A percentile compares a stretch with the other conserved stretches of the same genome.
phyloP scores from a whole-genome alignment of 768 basidiomycete species.

The Leucogyrophana mollusca region DNA sequence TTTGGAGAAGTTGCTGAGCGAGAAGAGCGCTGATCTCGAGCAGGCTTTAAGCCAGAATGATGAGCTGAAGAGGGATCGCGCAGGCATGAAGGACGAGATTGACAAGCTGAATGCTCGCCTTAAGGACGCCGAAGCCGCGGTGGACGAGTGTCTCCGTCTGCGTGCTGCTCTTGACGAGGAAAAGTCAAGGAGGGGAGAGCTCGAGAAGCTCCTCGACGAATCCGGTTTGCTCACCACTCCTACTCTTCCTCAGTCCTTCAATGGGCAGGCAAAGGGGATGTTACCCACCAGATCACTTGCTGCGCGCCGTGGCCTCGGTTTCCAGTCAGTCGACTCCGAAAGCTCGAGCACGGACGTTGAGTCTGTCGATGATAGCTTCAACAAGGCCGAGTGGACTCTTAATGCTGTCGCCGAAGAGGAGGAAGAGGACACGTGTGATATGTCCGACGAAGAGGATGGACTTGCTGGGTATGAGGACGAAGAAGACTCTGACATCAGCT shows the following conservation, averaged over 20 bases:
- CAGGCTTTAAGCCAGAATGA: constrained; percentile 26
- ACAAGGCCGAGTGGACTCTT: constrained; percentile 45
- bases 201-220: constrained; percentile 54
- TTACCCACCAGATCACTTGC: constrained; percentile 22
- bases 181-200: constrained; percentile 38
- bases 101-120: constrained; percentile 28
- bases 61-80: constrained; percentile 23
- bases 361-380: constrained; percentile 41
- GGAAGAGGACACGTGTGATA: constrained; percentile 34
- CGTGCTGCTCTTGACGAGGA: constrained; percentile 38
- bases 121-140: constrained; percentile 22
- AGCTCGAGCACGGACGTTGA: constrained; percentile 72
- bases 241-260: constrained; percentile 23
- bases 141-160: constrained; percentile 26
- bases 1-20: constrained; percentile 48
- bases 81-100: constrained; percentile 27
- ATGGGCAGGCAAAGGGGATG: constrained; percentile 11
- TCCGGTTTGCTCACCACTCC: constrained; percentile 46
- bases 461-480: constrained; percentile 72
- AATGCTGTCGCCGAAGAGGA: constrained; percentile 60
- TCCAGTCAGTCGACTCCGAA: constrained; percentile 62
- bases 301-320: constrained; percentile 46
- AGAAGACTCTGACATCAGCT: constrained; percentile 52
- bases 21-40: constrained; percentile 27
- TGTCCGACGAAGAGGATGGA: constrained; percentile 54